These are phyloP conservation scores for Podaxis sp. DNA, from an alignment of 768 basidiomycete genomes.

Conservation along the genomic window DNA sequence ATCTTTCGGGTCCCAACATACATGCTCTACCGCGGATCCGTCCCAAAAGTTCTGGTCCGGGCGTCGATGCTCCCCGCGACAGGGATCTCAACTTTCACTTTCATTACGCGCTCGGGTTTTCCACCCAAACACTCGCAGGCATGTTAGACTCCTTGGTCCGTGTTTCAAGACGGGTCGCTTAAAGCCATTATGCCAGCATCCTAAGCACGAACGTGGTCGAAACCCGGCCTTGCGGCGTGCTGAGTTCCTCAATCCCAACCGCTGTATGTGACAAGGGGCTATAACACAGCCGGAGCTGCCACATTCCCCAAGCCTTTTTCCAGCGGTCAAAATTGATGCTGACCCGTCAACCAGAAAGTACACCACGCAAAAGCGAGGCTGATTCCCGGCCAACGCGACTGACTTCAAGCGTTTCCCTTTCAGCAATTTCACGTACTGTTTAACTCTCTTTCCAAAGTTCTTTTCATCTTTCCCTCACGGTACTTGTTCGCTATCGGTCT, in stretches of 20 bases:
- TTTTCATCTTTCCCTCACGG: constrained; percentile 83
- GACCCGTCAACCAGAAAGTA: constrained; percentile 58
- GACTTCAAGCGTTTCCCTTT: constrained; percentile 77
- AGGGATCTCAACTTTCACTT: constrained; percentile 68
- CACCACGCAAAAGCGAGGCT: constrained; percentile 52
- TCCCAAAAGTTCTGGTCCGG: constrained; percentile 73
- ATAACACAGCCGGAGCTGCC: constrained; percentile 69
- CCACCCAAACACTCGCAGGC: constrained; percentile 77
- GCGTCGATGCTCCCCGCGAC: constrained; percentile 70
- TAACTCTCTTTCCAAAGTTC: constrained; percentile 80
- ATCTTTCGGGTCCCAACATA: constrained; percentile 89
- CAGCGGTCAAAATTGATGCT: constrained; percentile 63
- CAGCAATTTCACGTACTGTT: constrained; percentile 81
- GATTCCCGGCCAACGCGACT: constrained; percentile 56
- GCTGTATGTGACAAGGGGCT: constrained; percentile 52
- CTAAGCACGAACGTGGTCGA: constrained; percentile 58
- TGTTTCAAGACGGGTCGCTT: constrained; percentile 83
- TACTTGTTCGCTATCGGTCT: constrained; percentile 85
- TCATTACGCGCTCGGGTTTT: constrained; percentile 68
- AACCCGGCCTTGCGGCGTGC: constrained; percentile 55
- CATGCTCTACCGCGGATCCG: constrained; percentile 78
- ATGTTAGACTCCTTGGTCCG: constrained; percentile 87
- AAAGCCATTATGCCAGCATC: constrained; percentile 79
- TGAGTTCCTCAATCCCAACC: constrained; percentile 63
- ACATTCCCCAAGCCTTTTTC: constrained; percentile 61